A percentile compares a stretch with the other conserved stretches of the same genome.
Evolutionary conservation across 352 stramenopile genomes (phyloP).

Genomic region (Phytophthora meadii): DNA sequence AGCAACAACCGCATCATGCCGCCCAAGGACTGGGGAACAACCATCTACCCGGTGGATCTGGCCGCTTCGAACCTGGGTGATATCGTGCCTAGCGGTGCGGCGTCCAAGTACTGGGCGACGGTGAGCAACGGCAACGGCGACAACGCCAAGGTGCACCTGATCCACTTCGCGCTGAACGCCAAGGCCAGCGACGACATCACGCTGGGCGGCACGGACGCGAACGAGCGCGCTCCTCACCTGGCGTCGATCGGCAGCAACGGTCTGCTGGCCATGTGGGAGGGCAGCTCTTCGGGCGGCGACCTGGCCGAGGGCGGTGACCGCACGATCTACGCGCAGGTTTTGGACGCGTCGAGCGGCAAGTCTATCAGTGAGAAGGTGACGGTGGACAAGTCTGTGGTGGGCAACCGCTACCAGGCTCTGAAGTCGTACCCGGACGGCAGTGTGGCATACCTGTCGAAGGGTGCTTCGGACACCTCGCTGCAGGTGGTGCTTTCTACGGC

Average conservation of each 20-base stretch:
- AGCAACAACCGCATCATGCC: slow-evolving; percentile 79
- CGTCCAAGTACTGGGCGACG: slow-evolving; percentile 63
- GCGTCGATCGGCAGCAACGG: slow-evolving; percentile 47
- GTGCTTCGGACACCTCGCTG: slow-evolving; percentile 44
- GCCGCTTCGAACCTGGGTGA: slow-evolving; percentile 56
- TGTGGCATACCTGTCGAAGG: slow-evolving; percentile 63
- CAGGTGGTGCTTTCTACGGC: slow-evolving; percentile 56
- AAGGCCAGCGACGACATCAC: slow-evolving; percentile 57
- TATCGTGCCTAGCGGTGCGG: slow-evolving; percentile 44
- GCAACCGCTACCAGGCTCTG: slow-evolving; percentile 73
- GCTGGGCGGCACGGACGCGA: slow-evolving; percentile 52
- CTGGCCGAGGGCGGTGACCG: slow-evolving; percentile 31
- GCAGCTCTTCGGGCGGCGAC: slow-evolving; percentile 46
- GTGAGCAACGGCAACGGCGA: slow-evolving; percentile 59
- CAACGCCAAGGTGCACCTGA: slow-evolving; percentile 61
- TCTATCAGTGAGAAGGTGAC: slow-evolving; percentile 54
- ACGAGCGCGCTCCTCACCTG: slow-evolving; percentile 61
- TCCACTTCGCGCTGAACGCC: slow-evolving; percentile 62
- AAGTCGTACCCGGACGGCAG: slow-evolving; percentile 57
- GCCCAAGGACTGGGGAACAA: slow-evolving; percentile 53
- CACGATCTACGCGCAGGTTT: slow-evolving; percentile 62
- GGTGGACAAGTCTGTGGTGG: slow-evolving; percentile 49
- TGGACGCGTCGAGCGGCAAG: slow-evolving; percentile 46
- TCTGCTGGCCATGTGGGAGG: slow-evolving; percentile 61
- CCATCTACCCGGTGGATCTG: slow-evolving; percentile 66